Percentiles rank a stretch among this genome's conserved stretches.
These are phyloP conservation scores for Eremochloa ophiuroides DNA, from an alignment of 176 grass and related monocot genomes.

Conservation along the genomic window DNA sequence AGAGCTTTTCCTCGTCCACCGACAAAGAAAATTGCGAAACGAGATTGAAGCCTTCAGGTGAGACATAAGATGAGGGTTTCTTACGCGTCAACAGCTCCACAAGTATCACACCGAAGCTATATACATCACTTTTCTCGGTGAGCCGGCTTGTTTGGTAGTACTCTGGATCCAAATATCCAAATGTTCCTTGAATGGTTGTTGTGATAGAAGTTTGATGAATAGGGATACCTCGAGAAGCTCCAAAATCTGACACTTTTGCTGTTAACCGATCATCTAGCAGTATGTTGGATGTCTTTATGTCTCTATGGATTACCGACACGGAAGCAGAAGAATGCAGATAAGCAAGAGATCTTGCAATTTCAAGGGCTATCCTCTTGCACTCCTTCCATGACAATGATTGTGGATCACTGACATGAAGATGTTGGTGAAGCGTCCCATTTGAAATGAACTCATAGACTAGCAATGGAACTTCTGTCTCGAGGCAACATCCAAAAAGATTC, in stretches of 20 bases:
- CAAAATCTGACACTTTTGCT: constrained; percentile 58
- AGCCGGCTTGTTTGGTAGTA: constrained; percentile 41
- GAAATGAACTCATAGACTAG: constrained; percentile 44
- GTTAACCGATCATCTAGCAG: constrained; percentile 49
- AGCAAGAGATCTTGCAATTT: constrained; percentile 41
- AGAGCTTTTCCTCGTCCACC: background rate
- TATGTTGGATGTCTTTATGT: constrained; percentile 56
- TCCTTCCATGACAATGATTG: constrained; percentile 33
- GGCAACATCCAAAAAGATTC: constrained; percentile 62
- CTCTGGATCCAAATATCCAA: constrained; percentile 59
- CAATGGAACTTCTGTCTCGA: constrained; percentile 57
- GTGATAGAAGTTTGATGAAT: constrained; percentile 36
- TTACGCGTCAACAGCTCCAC: constrained; percentile 51
- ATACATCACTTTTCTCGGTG: constrained; percentile 70
- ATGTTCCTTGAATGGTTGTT: constrained; percentile 58
- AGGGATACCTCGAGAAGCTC: constrained; percentile 48
- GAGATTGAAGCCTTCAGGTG: background rate
- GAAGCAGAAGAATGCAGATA: constrained; percentile 56
- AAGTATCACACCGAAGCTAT: constrained; percentile 58
- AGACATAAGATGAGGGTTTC: background rate
- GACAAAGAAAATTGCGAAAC: constrained; percentile 15
- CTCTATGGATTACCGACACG: constrained; percentile 44
- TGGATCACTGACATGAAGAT: constrained; percentile 7
- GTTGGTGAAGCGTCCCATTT: constrained; percentile 40
- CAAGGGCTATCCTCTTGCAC: constrained; percentile 35